Evolutionary conservation across 176 grass and related monocot species (phyloP).

Genomic region (Elaeis guineensis): DNA sequence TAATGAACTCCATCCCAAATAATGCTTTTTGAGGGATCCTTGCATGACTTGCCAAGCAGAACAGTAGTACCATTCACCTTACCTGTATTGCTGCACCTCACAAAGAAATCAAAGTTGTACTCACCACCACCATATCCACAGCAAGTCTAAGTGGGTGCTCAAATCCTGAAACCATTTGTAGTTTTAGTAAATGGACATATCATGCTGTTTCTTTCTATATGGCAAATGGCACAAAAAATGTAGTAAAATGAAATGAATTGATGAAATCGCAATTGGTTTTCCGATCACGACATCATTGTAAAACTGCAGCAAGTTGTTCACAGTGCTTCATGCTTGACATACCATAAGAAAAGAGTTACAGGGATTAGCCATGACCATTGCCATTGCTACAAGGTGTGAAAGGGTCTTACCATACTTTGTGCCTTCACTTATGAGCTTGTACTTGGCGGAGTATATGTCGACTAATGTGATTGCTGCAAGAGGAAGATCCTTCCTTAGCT

Average conservation of each 20-base stretch:
- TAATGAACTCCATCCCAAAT: constrained; percentile 23
- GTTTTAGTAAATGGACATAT: neutral
- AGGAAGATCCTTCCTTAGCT: constrained; percentile 13
- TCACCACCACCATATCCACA: constrained; percentile 11
- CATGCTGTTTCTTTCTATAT: no score
- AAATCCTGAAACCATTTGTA: constrained; percentile 10
- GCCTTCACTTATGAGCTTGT: constrained; percentile 10
- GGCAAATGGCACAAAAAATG: no score
- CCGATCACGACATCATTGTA: no score
- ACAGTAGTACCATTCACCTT: constrained; percentile 10
- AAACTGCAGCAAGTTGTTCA: no score
- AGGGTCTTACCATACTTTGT: constrained; percentile 1
- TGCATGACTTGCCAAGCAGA: constrained; percentile 19
- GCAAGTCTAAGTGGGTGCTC: constrained; percentile 11
- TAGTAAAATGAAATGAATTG: no score
- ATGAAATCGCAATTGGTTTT: no score
- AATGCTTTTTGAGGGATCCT: constrained; percentile 16
- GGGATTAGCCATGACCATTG: no score
- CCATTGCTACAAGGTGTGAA: neutral
- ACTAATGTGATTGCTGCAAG: constrained; percentile 2
- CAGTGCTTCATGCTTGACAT: no score
- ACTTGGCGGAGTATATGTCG: constrained; percentile 20
- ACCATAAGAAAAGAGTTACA: neutral
- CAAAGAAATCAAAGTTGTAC: constrained; percentile 16
- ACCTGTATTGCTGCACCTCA: constrained; percentile 1